Base-by-base conservation (phyloP, 306 rosid species). In the Rubus parviflorus region DNA sequence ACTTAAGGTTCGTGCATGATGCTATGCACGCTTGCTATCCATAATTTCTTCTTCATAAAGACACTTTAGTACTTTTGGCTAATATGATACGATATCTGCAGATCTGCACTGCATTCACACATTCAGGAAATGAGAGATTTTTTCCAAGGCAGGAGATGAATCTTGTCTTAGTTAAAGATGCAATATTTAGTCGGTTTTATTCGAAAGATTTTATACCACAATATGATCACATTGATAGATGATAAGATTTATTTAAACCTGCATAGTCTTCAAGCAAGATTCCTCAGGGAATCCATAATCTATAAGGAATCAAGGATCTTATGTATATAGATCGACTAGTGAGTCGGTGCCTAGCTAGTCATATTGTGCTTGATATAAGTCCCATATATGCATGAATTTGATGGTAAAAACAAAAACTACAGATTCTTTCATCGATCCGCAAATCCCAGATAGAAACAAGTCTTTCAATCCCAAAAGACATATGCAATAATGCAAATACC, bases 201-300 rank as follows among this genome's bases (percentile, higher is more conserved):
- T 53, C 11, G 22, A 72, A 85, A 86, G 87, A 89, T 86, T 83
- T 86, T 68, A 76, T 87, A 61, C 92, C 73, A 75, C 42, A 77
- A 66, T 81, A 79, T 43, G 58, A 79, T 73, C 53, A 37, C 22
- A 12, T 45, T 45, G 46, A 60, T 74, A 35, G 15, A 3, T 75
- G 61, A 72, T 80, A 80, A 78, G 73, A 77, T 65, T 68, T 40
- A 73, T 45, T 77, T 58, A 60, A 67, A 69, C 23, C 60, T 79
- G 73, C 20, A 30, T 30, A 30, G 35, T 30, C 35, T 30, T 30
- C 35, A 30, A 25, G 30, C 30, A 25, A 25, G 66, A 60, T 61
- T 8, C 41, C 17, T 15, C 46, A 16, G 46, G 43, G 12, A 38
- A 64, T 37, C 20, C 23, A 64, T 7, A 15, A 37, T 30, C 22